Evolutionary conservation across 805 yeast genomes (phyloP).

Genomic region (Hanseniaspora guilliermondii): DNA sequence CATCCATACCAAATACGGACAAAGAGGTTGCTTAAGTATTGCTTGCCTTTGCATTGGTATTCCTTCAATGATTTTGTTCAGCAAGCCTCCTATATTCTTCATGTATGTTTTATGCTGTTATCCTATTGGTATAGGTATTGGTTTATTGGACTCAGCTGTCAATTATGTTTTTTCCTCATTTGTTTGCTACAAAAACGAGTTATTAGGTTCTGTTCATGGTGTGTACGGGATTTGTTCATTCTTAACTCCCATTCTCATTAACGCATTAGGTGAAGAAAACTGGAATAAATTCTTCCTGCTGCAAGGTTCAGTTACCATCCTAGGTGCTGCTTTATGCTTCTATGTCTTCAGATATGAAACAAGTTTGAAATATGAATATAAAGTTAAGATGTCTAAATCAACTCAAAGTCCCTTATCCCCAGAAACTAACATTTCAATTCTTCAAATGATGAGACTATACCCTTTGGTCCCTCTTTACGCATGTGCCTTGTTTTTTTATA

Average conservation of each 20-base stretch:
- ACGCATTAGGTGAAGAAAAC: slow-evolving; percentile 29
- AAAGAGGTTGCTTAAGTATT: slow-evolving; percentile 25
- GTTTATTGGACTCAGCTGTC: slow-evolving; percentile 26
- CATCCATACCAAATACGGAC: slow-evolving; percentile 22
- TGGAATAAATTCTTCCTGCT: slow-evolving; percentile 24
- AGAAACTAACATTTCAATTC: slow-evolving; percentile 8
- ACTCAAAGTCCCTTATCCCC: slow-evolving; percentile 14
- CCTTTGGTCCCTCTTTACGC: slow-evolving; percentile 38
- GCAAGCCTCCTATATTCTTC: slow-evolving; percentile 21
- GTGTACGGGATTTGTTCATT: slow-evolving; percentile 64
- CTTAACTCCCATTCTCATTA: slow-evolving; percentile 51
- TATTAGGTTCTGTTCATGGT: slow-evolving; percentile 55
- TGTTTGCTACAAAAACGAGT: slow-evolving; percentile 38
- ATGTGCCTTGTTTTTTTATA: slow-evolving; percentile 44
- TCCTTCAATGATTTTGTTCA: slow-evolving; percentile 14
- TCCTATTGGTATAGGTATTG: slow-evolving; percentile 28
- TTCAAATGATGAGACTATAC: slow-evolving; percentile 23
- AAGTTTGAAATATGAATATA: slow-evolving; percentile 27
- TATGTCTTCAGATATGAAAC: slow-evolving; percentile 39
- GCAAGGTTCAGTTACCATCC: slow-evolving; percentile 31
- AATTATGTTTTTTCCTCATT: slow-evolving; percentile 27
- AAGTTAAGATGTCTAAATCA: slow-evolving; percentile 15
- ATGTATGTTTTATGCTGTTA: slow-evolving; percentile 21
- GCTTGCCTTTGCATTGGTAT: slow-evolving; percentile 15
- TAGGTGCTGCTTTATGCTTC: slow-evolving; percentile 23